phyloP scores from a whole-genome alignment of 2,329 filamentous ascomycete species.

The Thermoascus crustaceus region DNA sequence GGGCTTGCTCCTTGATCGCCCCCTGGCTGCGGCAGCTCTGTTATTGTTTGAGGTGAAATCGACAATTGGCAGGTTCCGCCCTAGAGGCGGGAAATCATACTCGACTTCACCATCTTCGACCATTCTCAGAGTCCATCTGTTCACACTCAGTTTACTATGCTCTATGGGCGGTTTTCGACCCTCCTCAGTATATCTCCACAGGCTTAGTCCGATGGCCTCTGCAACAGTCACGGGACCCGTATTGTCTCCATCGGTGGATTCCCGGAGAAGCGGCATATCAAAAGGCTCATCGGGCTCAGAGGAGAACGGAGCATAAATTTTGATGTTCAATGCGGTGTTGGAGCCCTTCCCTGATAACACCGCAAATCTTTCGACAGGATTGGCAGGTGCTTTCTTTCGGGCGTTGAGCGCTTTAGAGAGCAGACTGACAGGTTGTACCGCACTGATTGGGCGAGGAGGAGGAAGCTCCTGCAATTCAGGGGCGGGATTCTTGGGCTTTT shows the following conservation, averaged over 20 bases:
- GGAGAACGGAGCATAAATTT: constrained; percentile 55
- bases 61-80: constrained; percentile 48
- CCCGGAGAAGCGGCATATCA: constrained; percentile 50
- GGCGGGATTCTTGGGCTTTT: constrained; percentile 39
- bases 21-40: constrained; percentile 45
- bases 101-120: constrained; percentile 61
- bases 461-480: constrained; percentile 51
- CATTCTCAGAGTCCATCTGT: constrained; percentile 59
- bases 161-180: constrained; percentile 46
- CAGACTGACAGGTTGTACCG: constrained; percentile 48
- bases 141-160: constrained; percentile 48
- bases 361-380: constrained; percentile 54
- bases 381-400: constrained; percentile 48
- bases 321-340: constrained; percentile 53
- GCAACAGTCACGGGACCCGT: constrained; percentile 47
- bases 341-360: constrained; percentile 54
- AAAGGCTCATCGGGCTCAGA: constrained; percentile 47
- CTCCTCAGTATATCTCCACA: constrained; percentile 57
- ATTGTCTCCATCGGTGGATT: constrained; percentile 45
- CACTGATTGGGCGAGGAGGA: constrained; percentile 54
- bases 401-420: constrained; percentile 52
- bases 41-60: constrained; percentile 63
- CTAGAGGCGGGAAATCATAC: constrained; percentile 56
- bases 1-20: constrained; percentile 53
- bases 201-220: constrained; percentile 54